These are phyloP conservation scores for Mortierella hygrophila DNA, from an alignment of 192 early-diverging fungal species.

Conservation along the genomic window DNA sequence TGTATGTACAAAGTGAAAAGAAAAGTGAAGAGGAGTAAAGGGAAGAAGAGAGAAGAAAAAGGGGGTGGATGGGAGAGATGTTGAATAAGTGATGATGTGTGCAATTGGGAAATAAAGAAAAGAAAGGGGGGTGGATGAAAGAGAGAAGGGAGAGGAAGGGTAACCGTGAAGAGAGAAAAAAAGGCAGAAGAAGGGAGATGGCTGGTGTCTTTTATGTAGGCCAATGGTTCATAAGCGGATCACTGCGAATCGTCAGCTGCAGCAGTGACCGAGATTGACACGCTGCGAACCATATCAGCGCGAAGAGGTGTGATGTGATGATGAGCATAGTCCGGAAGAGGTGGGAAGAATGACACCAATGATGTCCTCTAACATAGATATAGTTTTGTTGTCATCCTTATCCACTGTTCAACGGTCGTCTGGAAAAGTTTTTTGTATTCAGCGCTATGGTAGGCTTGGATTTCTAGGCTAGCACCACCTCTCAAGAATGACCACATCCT, in stretches of 20 bases:
- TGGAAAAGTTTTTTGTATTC: too few relatives aligned
- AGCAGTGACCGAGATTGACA: too few relatives aligned
- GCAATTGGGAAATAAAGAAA: neutral
- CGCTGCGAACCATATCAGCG: too few relatives aligned
- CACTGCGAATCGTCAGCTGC: too few relatives aligned
- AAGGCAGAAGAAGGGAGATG: neutral
- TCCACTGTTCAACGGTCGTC: too few relatives aligned
- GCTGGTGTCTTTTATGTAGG: neutral
- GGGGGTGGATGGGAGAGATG: neutral
- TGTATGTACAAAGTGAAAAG: neutral
- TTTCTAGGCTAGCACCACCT: too few relatives aligned
- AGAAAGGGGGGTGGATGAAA: neutral
- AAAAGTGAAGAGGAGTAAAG: neutral
- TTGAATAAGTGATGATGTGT: neutral
- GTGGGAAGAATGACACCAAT: too few relatives aligned
- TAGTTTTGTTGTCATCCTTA: too few relatives aligned
- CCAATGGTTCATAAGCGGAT: too few relatives aligned
- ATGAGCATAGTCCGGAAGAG: neutral
- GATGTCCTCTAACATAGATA: too few relatives aligned
- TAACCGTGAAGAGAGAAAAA: neutral
- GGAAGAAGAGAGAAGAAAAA: neutral
- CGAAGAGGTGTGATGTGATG: conserved; percentile 21
- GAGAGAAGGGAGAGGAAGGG: neutral
- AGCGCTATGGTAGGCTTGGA: too few relatives aligned
- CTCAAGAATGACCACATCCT: too few relatives aligned